These are phyloP conservation scores for Ottelia alismoides DNA, from an alignment of 106 monocot species.

Conservation along the genomic window DNA sequence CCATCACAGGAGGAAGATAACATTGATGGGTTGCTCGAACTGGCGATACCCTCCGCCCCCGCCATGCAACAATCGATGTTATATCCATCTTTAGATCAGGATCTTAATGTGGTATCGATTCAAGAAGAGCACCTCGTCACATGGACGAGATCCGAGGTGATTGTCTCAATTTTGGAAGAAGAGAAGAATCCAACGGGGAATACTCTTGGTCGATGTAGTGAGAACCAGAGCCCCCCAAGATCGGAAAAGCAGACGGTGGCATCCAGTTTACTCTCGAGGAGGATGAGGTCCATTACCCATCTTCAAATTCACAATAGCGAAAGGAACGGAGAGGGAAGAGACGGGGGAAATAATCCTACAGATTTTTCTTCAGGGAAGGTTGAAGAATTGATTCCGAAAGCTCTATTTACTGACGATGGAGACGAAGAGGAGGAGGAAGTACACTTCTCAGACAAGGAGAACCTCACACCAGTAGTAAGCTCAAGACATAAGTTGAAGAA, in stretches of 20 bases:
- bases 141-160: not conserved
- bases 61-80: slow-evolving; percentile 17
- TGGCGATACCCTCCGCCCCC: slow-evolving; percentile 29
- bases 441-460: slow-evolving; percentile 22
- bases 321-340: not conserved
- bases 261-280: slow-evolving; percentile 40
- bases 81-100: slow-evolving; percentile 3
- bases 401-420: slow-evolving; percentile 9
- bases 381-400: slow-evolving; percentile 10
- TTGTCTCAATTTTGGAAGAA: not conserved
- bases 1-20: slow-evolving; percentile 21
- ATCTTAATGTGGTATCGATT: not conserved
- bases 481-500: not conserved
- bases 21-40: not conserved
- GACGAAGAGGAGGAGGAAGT: slow-evolving; percentile 13
- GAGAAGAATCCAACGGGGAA: not conserved
- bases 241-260: slow-evolving; percentile 12
- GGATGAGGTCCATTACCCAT: slow-evolving; percentile 30
- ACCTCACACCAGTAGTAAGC: not conserved
- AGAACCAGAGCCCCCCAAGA: slow-evolving; percentile 1
- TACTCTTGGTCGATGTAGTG: not conserved
- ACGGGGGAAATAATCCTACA: not conserved
- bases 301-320: slow-evolving; percentile 22
- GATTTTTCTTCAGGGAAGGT: not conserved
- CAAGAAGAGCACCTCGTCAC: not conserved